Conservation (phyloP, 2,329 filamentous ascomycete genomes). For the Bipolaris cookei region DNA sequence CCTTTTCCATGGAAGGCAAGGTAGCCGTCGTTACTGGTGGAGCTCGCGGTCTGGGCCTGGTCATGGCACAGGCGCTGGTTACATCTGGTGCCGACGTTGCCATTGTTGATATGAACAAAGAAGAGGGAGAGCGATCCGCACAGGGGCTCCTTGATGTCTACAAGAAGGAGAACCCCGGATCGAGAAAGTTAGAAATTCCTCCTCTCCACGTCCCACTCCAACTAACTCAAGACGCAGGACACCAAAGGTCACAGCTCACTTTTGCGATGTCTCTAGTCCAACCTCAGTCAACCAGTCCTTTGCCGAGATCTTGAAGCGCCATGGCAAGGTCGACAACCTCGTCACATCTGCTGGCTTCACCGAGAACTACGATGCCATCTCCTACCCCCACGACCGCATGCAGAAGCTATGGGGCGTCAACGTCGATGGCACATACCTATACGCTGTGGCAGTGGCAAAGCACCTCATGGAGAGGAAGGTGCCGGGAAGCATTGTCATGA, state of each 20-base stretch:
- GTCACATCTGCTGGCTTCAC: constrained; percentile 97
- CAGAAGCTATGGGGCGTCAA: constrained; percentile 95
- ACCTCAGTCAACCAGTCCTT: constrained; percentile 78
- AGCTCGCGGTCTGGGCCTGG: constrained; percentile 84
- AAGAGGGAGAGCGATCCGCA: constrained; percentile 82
- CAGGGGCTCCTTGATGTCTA: constrained; percentile 76
- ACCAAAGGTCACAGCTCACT: constrained; percentile 88
- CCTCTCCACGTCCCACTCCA: neutral
- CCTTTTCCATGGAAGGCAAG: constrained; percentile 84
- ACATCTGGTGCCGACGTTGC: constrained; percentile 87
- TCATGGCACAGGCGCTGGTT: constrained; percentile 91
- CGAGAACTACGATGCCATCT: constrained; percentile 91
- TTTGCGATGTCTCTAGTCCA: constrained; percentile 82
- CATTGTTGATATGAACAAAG: constrained; percentile 91
- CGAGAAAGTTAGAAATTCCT: constrained; percentile 62
- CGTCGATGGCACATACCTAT: constrained; percentile 90
- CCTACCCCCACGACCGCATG: constrained; percentile 88
- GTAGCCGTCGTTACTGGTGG: constrained; percentile 89
- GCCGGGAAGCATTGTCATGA: constrained; percentile 87
- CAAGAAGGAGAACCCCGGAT: constrained; percentile 77
- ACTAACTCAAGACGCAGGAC: constrained; percentile 54
- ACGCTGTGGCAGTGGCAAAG: constrained; percentile 81
- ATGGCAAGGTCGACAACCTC: constrained; percentile 86
- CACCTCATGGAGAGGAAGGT: constrained; percentile 84
- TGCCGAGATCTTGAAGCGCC: constrained; percentile 69